Conservation (phyloP, 257 asterid genomes). For the Przewalskia tangutica region DNA sequence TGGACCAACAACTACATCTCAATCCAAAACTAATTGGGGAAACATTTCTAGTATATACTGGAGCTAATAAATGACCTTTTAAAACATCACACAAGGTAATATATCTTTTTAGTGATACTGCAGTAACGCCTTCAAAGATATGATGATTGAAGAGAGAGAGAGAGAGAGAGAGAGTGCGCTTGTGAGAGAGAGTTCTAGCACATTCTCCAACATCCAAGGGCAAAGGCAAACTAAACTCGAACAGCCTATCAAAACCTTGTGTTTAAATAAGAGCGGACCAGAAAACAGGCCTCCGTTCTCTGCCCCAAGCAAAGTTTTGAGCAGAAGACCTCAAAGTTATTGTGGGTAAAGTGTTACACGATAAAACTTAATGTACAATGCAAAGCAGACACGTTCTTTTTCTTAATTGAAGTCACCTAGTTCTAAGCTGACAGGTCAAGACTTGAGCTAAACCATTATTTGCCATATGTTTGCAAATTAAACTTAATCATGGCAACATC, state of each 20-base stretch:
- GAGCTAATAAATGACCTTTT: not conserved
- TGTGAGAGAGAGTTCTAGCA: not conserved
- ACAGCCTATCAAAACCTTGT: not conserved
- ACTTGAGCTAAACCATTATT: not conserved
- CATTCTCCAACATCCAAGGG: not conserved
- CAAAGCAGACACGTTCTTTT: not conserved
- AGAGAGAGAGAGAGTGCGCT: not conserved
- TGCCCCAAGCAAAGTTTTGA: not conserved
- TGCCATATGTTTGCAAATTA: not conserved
- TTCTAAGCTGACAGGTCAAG: not conserved
- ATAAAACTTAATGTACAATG: not conserved
- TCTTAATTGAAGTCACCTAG: not conserved
- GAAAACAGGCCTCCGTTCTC: not conserved
- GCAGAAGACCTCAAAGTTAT: not conserved
- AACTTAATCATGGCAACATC: not conserved
- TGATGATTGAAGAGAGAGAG: not conserved
- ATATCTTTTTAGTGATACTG: not conserved
- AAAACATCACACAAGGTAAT: not conserved
- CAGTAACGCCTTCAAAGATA: not conserved
- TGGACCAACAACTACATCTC: not conserved
- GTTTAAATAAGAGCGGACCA: not conserved
- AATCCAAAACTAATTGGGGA: not conserved
- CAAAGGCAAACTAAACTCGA: not conserved
- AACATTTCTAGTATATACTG: not conserved
- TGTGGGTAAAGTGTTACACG: not conserved